Percentiles rank a stretch among this genome's conserved stretches.
Evolutionary conservation across 2,329 filamentous ascomycete species (phyloP).

Genomic region (Penicillium sp.): DNA sequence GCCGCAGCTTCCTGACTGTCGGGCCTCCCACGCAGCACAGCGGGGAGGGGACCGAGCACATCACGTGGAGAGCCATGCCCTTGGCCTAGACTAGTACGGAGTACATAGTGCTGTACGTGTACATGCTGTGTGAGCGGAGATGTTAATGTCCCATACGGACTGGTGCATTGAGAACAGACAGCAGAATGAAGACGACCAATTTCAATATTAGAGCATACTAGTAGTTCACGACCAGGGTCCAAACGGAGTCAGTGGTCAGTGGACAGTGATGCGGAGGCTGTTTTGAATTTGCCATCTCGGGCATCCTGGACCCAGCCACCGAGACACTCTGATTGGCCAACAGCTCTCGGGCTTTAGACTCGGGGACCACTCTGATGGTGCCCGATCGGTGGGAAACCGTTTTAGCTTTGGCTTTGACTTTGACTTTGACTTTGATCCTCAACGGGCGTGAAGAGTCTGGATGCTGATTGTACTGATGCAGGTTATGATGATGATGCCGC

Average conservation of each 20-base stretch:
- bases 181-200: background rate
- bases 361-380: constrained; percentile 30
- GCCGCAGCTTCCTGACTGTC: constrained; percentile 41
- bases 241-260: background rate
- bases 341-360: constrained; percentile 28
- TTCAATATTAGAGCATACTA: background rate
- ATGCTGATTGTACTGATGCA: background rate
- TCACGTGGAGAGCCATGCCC: constrained; percentile 20
- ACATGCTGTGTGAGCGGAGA: too few relatives aligned
- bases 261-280: constrained; percentile 4
- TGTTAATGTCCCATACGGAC: too few relatives aligned
- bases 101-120: too few relatives aligned
- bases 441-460: constrained; percentile 8
- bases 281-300: constrained; percentile 16
- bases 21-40: constrained; percentile 35
- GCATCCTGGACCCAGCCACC: background rate
- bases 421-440: constrained; percentile 12
- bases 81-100: background rate
- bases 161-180: background rate
- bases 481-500: background rate
- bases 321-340: constrained; percentile 14
- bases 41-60: constrained; percentile 24
- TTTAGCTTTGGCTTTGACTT: constrained; percentile 18
- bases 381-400: constrained; percentile 31
- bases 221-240: background rate